Conservation (phyloP, 2,329 filamentous ascomycete genomes). For the Penicillium glabrum region DNA sequence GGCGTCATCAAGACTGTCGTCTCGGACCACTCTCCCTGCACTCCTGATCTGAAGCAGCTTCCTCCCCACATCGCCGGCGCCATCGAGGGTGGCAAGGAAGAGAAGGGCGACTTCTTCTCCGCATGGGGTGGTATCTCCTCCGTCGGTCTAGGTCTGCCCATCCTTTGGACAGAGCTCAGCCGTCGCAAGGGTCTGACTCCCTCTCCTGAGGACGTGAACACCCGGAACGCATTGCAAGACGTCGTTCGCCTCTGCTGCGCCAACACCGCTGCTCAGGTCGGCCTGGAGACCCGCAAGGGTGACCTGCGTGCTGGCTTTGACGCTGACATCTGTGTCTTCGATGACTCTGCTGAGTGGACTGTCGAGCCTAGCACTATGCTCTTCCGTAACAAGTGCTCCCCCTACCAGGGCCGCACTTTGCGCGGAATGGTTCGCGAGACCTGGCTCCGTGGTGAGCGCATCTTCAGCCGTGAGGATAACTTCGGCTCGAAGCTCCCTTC, state of each 20-base stretch:
- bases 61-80: conserved; percentile 65
- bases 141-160: conserved; percentile 87
- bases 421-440: conserved; percentile 79
- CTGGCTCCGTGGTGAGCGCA: conserved; percentile 73
- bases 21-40: conserved; percentile 94
- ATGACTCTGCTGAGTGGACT: conserved; percentile 76
- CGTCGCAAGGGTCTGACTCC: conserved; percentile 54
- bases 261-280: conserved; percentile 86
- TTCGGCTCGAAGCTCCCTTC: conserved; percentile 37
- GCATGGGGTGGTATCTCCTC: conserved; percentile 97
- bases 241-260: conserved; percentile 82
- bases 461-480: conserved; percentile 67
- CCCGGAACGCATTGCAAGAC: conserved; percentile 64
- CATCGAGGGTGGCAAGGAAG: conserved; percentile 34
- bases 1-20: conserved; percentile 90
- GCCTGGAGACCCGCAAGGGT: conserved; percentile 78
- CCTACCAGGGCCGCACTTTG: conserved; percentile 80
- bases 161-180: conserved; percentile 77
- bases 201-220: conserved; percentile 38
- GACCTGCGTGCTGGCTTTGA: conserved; percentile 78
- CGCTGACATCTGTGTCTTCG: conserved; percentile 89
- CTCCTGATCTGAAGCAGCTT: conserved; percentile 86
- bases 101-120: conserved; percentile 82
- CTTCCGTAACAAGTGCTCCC: conserved; percentile 90
- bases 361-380: conserved; percentile 78